phyloP scores from a whole-genome alignment of 169 alveolate species.

The Amoebophrya sp. region DNA sequence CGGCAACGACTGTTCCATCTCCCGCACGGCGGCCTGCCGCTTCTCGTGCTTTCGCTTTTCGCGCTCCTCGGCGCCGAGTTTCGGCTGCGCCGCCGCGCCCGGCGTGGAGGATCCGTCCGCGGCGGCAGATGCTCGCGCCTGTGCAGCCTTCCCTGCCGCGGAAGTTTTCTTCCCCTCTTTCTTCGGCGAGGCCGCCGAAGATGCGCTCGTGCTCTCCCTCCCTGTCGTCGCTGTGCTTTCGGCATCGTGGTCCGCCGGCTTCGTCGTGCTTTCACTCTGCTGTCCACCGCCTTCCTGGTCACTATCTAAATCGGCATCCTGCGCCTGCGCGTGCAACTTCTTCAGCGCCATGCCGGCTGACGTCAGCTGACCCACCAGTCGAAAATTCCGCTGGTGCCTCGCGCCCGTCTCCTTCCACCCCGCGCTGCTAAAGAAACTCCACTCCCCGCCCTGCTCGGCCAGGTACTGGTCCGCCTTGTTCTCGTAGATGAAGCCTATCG shows the following conservation, averaged over 20 bases:
- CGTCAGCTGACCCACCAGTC: not conserved
- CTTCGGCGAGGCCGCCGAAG: too few relatives aligned
- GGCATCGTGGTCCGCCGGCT: too few relatives aligned
- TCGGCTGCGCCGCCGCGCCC: not conserved
- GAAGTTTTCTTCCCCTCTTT: too few relatives aligned
- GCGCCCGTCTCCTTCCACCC: not conserved
- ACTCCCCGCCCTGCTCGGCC: slow-evolving; percentile 6
- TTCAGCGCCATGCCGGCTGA: not conserved
- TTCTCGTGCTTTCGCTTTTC: not conserved
- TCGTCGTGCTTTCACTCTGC: not conserved
- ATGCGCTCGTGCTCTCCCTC: not conserved
- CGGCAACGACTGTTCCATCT: slow-evolving; percentile 34
- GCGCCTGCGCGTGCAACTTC: not conserved
- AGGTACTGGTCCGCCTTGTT: slow-evolving; percentile 34
- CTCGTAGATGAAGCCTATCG: slow-evolving; percentile 39
- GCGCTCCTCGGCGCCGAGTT: not conserved
- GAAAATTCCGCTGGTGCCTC: not conserved
- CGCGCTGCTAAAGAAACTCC: not conserved
- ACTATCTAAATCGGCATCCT: not conserved
- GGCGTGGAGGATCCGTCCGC: not conserved
- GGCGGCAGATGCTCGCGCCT: too few relatives aligned
- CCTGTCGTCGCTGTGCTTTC: not conserved
- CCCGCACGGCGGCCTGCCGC: not conserved
- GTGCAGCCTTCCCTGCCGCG: too few relatives aligned
- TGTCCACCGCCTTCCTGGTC: not conserved